Percentiles rank a stretch among this genome's conserved stretches.
These are phyloP conservation scores for Ceratocystis ficicola DNA, from an alignment of 2,329 filamentous ascomycete species.

Conservation along the genomic window DNA sequence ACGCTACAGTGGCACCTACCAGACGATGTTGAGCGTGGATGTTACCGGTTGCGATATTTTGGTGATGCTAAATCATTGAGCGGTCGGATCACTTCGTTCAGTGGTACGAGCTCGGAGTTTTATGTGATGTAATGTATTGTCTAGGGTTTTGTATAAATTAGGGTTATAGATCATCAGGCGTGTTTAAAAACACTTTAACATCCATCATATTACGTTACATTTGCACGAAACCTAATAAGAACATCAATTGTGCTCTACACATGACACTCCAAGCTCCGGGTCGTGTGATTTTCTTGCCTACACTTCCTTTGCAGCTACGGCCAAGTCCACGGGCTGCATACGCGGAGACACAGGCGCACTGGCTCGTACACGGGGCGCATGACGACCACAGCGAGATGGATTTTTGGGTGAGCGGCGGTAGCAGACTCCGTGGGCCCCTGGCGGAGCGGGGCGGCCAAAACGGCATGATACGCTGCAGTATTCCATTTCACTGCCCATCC, in stretches of 20 bases:
- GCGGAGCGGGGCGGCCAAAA: constrained; percentile 40
- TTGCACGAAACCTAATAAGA: neutral
- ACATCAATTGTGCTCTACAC: neutral
- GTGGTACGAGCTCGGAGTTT: constrained; percentile 50
- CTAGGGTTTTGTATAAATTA: neutral
- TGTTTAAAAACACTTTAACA: neutral
- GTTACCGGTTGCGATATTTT: constrained; percentile 67
- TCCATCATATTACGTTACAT: neutral
- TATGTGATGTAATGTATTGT: constrained; percentile 13
- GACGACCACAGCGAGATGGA: constrained; percentile 45
- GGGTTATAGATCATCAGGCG: neutral
- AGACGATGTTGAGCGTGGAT: constrained; percentile 38
- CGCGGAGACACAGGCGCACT: constrained; percentile 20
- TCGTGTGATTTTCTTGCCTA: neutral
- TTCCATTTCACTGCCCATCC: constrained; percentile 45
- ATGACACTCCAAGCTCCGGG: neutral
- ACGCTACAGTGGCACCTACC: constrained; percentile 70
- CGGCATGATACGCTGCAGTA: constrained; percentile 50
- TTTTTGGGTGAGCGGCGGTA: constrained; percentile 50
- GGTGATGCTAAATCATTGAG: constrained; percentile 61
- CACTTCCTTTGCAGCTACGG: neutral
- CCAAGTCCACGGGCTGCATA: constrained; percentile 5
- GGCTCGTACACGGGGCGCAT: constrained; percentile 26
- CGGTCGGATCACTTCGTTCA: constrained; percentile 55
- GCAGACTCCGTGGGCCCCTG: constrained; percentile 40